Evolutionary conservation across 192 early-diverging fungal genomes (phyloP).

Genomic region (Backusella morwellensis): DNA sequence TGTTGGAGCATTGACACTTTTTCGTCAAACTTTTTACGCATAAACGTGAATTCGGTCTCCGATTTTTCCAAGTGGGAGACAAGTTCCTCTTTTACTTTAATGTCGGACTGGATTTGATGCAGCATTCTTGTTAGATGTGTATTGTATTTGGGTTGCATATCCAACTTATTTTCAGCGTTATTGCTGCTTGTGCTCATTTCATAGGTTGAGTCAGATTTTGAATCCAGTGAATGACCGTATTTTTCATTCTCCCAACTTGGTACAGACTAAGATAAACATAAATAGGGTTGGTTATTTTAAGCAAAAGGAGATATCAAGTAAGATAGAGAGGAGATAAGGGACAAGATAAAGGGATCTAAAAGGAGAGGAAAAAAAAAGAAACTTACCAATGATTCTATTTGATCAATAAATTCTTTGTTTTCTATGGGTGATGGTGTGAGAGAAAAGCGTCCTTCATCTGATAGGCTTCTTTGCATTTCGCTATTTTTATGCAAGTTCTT

Average conservation of each 20-base stretch:
- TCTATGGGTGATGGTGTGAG: constrained; percentile 9
- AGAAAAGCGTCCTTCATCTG: constrained; percentile 20
- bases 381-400: not conserved
- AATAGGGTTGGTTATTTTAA: not conserved
- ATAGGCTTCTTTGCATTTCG: not conserved
- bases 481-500: not conserved
- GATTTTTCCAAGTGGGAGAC: constrained; percentile 54
- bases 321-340: not conserved
- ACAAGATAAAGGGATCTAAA: not conserved
- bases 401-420: not conserved
- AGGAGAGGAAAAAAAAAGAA: not conserved
- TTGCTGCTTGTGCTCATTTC: not conserved
- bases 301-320: not conserved
- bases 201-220: constrained; percentile 3
- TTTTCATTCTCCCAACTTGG: constrained; percentile 6
- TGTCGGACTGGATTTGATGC: constrained; percentile 59
- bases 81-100: constrained; percentile 59
- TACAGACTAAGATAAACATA: constrained; percentile 8
- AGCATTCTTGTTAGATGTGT: constrained; percentile 40
- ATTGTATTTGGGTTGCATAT: constrained; percentile 14
- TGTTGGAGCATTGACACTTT: constrained; percentile 61
- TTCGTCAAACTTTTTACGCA: constrained; percentile 68
- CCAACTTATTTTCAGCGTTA: not conserved
- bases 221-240: constrained; percentile 1
- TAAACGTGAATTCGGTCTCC: constrained; percentile 54